Evolutionary conservation across 2,329 filamentous ascomycete species (phyloP).

Genomic region (Colletotrichum somersetense): DNA sequence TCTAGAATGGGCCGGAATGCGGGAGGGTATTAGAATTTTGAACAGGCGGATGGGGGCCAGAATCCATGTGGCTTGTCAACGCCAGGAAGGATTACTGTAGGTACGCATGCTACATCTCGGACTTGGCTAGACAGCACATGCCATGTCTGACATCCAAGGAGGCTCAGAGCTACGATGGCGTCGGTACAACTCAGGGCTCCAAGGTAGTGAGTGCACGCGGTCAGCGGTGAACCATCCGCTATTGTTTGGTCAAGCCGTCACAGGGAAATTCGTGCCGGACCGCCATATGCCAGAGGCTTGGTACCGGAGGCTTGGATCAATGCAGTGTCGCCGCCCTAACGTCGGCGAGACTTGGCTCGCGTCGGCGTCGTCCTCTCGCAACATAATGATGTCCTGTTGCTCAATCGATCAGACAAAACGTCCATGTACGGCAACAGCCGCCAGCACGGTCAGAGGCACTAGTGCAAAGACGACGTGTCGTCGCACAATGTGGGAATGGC

Average conservation of each 20-base stretch:
- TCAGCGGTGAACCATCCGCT: neutral
- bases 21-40: neutral
- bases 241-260: neutral
- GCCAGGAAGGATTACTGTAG: neutral
- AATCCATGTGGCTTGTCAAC: neutral
- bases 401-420: constrained; percentile 16
- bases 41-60: neutral
- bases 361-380: constrained; percentile 14
- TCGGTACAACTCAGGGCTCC: neutral
- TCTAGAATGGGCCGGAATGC: neutral
- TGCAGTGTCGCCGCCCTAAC: neutral
- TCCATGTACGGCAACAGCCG: neutral
- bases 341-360: constrained; percentile 5
- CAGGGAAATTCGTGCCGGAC: constrained; percentile 5
- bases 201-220: constrained; percentile 13
- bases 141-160: neutral
- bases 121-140: neutral
- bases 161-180: constrained; percentile 3
- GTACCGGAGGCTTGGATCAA: constrained; percentile 18
- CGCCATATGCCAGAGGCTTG: constrained; percentile 12
- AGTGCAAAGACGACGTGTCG: neutral
- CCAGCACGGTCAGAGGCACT: constrained; percentile 1
- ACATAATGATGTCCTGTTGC: neutral
- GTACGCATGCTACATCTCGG: neutral
- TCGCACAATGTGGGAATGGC: neutral